Base-by-base conservation (phyloP, 371 early-diverging fungal genomes). In the Rhizopus delemar region DNA sequence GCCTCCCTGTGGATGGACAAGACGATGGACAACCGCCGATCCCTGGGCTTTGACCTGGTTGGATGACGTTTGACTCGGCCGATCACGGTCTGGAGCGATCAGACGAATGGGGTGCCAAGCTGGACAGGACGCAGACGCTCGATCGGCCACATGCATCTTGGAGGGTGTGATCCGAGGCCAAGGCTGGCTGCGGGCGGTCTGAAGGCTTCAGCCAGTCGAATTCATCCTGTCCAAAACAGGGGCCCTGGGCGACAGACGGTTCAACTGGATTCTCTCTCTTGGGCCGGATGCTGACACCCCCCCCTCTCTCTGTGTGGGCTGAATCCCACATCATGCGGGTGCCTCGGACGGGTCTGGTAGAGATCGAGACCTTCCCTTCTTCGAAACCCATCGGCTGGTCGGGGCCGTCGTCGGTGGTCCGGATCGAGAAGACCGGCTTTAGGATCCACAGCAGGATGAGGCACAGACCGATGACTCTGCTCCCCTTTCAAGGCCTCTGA, bases 381-480 rank as follows among this genome's bases (percentile, higher is more conserved):
- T 73, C 32, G 70, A 70, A 50, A 45, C 51, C 11, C 62, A 76
- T 60, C 62, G 75, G 0, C 63, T 87, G 8, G 84, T 83, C 60
- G 87, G 87, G 11, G 84, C 82, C 1, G 57, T 87, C 29, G 84
- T 87, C 5, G 87, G 87, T 32, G 87, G 87, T 8, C 87, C 87
- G 0, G 79, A 78, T 48, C 62, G 76, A 33, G 63, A 75, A 1
- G 87, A 87, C 51, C 66, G 75, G 5, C 85, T 82, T 46, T 63
- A 70, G 31, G 87, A 87, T 53, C 60, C 65, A 6, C 82, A 86
- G 12, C 52, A 66, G 15, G 70, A 83, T 46, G 83, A 73, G 68
- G 34, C 56, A 16, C 80, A 85, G 54, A 74, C 71, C 15, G 85
- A 77, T 66, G 87, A 84, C 6, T 85, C 87, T 3, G 84, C 87